phyloP scores from a whole-genome alignment of 2,329 filamentous ascomycete species.

The Talaromyces sp. region DNA sequence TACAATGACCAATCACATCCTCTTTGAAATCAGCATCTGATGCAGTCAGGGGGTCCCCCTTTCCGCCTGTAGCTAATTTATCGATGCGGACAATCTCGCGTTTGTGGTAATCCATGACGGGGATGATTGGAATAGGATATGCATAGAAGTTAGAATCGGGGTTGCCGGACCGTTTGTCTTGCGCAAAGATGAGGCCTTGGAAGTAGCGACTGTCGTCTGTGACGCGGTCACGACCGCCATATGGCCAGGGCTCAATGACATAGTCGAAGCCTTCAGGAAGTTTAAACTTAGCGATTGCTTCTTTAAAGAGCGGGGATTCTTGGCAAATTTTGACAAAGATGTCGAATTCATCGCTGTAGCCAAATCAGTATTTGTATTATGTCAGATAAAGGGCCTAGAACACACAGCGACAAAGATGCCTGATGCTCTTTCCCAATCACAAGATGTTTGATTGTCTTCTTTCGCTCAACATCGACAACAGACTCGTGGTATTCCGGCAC shows the following conservation, averaged over 20 bases:
- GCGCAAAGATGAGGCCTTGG: constrained; percentile 53
- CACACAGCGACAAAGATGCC: constrained; percentile 47
- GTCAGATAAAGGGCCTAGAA: background rate
- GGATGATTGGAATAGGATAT: constrained; percentile 51
- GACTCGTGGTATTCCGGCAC: constrained; percentile 56
- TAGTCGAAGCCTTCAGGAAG: constrained; percentile 56
- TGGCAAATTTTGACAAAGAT: constrained; percentile 49
- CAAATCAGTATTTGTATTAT: background rate
- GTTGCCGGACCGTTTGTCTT: constrained; percentile 41
- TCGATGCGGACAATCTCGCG: constrained; percentile 57
- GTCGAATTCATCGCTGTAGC: constrained; percentile 46
- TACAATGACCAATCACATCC: constrained; percentile 53
- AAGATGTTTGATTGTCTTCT: constrained; percentile 43
- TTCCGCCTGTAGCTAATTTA: constrained; percentile 53
- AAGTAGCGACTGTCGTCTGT: constrained; percentile 52
- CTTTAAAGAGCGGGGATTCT: constrained; percentile 52
- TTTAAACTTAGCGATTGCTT: constrained; percentile 50
- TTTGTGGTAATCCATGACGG: constrained; percentile 58
- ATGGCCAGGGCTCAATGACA: constrained; percentile 57
- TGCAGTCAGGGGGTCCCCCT: constrained; percentile 46
- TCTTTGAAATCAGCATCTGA: constrained; percentile 39
- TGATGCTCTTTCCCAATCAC: constrained; percentile 49
- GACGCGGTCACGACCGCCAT: constrained; percentile 51
- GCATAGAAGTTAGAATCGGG: constrained; percentile 61
- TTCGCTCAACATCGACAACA: constrained; percentile 47